Conservation (phyloP, 441 rosid genomes). For the Jatropha podagrica region DNA sequence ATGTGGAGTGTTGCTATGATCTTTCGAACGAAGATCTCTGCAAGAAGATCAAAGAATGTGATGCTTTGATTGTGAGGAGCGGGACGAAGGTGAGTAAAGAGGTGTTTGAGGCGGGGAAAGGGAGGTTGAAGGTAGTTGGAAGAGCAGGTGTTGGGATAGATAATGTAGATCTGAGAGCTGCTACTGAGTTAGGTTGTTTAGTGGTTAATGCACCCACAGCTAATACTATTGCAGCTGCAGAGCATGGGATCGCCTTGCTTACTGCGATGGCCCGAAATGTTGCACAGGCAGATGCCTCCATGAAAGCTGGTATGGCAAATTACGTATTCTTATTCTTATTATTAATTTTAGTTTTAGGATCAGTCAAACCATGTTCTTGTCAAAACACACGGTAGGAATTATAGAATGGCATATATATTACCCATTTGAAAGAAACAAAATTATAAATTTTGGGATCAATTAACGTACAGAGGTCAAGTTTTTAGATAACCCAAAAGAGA, state of each 20-base stretch:
- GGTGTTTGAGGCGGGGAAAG: constrained; percentile 73
- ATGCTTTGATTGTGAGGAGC: constrained; percentile 81
- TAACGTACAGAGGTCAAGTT: too few relatives aligned
- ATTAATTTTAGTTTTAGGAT: too few relatives aligned
- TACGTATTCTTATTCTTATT: neutral
- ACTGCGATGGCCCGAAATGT: constrained; percentile 89
- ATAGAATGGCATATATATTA: too few relatives aligned
- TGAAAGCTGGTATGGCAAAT: constrained; percentile 67
- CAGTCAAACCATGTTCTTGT: too few relatives aligned
- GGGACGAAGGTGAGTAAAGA: constrained; percentile 80
- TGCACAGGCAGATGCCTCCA: constrained; percentile 86
- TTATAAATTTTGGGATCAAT: too few relatives aligned
- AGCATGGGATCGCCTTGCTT: constrained; percentile 88
- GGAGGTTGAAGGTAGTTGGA: constrained; percentile 85
- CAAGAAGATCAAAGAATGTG: constrained; percentile 65
- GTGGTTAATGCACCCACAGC: constrained; percentile 96
- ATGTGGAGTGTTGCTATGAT: constrained; percentile 73
- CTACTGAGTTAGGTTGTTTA: constrained; percentile 87
- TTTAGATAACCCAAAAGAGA: too few relatives aligned
- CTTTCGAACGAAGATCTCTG: constrained; percentile 68
- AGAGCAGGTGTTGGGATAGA: constrained; percentile 96
- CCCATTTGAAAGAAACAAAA: too few relatives aligned
- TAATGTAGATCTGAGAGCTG: constrained; percentile 89
- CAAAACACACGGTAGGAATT: too few relatives aligned
- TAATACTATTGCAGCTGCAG: constrained; percentile 91